A percentile compares a stretch with the other conserved stretches of the same genome.
These are phyloP conservation scores for Tubosaeta sp. DNA, from an alignment of 768 basidiomycete species.

Conservation along the genomic window DNA sequence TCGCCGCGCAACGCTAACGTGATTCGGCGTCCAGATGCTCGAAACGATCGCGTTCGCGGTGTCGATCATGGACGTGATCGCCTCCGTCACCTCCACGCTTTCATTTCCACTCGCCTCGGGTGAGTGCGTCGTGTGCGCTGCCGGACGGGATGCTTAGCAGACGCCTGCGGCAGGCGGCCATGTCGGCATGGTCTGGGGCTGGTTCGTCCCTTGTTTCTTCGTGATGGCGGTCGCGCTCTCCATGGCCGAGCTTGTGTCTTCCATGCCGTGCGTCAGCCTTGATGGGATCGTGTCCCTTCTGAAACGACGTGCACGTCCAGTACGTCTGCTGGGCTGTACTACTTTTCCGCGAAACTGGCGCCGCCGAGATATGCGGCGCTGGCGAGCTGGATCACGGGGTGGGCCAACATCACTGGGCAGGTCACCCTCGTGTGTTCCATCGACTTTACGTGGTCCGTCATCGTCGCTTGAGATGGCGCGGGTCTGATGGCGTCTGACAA, in stretches of 20 bases:
- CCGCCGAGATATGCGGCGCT: conserved; percentile 57
- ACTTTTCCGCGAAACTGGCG: conserved; percentile 73
- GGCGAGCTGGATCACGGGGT: conserved; percentile 56
- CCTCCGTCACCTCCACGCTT: conserved; percentile 63
- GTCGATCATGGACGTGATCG: conserved; percentile 70
- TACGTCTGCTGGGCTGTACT: conserved; percentile 76
- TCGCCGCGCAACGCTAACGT: neutral
- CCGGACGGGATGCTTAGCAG: no score
- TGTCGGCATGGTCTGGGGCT: conserved; percentile 74
- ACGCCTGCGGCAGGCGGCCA: conserved; percentile 61
- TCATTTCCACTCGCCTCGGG: conserved; percentile 61
- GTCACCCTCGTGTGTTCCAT: conserved; percentile 69
- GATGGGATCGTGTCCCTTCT: neutral
- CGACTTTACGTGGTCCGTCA: conserved; percentile 59
- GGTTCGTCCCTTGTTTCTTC: conserved; percentile 68
- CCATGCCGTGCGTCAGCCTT: conserved; percentile 61
- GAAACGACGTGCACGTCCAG: conserved; percentile 31
- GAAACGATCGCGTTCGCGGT: conserved; percentile 66
- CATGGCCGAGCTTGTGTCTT: conserved; percentile 69
- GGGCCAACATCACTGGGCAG: conserved; percentile 74
- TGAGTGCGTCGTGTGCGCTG: conserved; percentile 23
- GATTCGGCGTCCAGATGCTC: conserved; percentile 31
- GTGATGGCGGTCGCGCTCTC: conserved; percentile 64
- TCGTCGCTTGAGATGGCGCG: neutral
- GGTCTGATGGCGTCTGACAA: conserved; percentile 24